Evolutionary conservation across 805 yeast genomes (phyloP).

Genomic region (Yarrowia alimentaria): DNA sequence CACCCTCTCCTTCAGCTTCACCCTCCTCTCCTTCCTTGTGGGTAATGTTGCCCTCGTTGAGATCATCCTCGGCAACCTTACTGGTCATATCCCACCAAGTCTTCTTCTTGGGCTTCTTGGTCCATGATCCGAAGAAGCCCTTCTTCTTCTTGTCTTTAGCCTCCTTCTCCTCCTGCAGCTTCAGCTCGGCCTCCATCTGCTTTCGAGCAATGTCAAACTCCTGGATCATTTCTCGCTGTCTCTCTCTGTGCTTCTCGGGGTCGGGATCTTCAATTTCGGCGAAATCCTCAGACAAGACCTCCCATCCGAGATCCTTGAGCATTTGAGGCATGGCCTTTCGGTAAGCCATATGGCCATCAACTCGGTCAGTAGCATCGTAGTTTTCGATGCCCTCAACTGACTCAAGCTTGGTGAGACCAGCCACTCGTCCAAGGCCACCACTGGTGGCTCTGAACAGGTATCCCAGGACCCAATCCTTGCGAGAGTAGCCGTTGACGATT

Average conservation of each 20-base stretch:
- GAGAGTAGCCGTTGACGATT: slow-evolving; percentile 85
- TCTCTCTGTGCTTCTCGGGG: slow-evolving; percentile 75
- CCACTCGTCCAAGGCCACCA: slow-evolving; percentile 89
- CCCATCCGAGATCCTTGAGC: slow-evolving; percentile 66
- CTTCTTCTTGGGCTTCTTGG: slow-evolving; percentile 51
- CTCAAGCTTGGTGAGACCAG: slow-evolving; percentile 80
- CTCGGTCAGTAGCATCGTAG: slow-evolving; percentile 78
- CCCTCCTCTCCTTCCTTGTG: slow-evolving; percentile 42
- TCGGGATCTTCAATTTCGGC: slow-evolving; percentile 96
- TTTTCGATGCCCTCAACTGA: slow-evolving; percentile 64
- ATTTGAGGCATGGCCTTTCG: slow-evolving; percentile 89
- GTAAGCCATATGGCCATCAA: slow-evolving; percentile 97
- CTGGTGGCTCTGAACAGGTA: slow-evolving; percentile 92
- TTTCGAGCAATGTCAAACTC: slow-evolving; percentile 87
- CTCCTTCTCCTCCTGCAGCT: slow-evolving; percentile 31
- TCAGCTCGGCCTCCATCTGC: slow-evolving; percentile 44
- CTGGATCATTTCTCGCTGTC: slow-evolving; percentile 70
- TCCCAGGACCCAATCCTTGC: slow-evolving; percentile 94
- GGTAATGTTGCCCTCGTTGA: slow-evolving; percentile 43
- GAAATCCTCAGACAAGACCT: slow-evolving; percentile 84
- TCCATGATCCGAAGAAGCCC: slow-evolving; percentile 41
- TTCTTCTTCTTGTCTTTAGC: slow-evolving; percentile 41
- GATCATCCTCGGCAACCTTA: slow-evolving; percentile 41
- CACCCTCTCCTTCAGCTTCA: neutral
- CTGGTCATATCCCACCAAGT: slow-evolving; percentile 56